Percentiles rank a stretch among this genome's conserved stretches.
phyloP scores from a whole-genome alignment of 768 basidiomycete species.

The Dentipellis fragilis region DNA sequence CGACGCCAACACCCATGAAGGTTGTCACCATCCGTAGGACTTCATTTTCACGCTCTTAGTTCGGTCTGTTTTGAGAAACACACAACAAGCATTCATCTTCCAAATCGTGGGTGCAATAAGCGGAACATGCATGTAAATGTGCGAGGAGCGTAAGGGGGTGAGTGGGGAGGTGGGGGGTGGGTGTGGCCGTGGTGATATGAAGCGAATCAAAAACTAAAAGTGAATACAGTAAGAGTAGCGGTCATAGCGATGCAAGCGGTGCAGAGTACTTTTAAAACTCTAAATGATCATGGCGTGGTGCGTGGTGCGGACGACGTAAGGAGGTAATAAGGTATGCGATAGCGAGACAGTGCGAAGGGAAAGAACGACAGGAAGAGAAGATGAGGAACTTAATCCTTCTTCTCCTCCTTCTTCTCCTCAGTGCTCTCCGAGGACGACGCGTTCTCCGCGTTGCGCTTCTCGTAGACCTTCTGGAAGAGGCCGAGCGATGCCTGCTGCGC shows the following conservation, averaged over 20 bases:
- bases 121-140: neutral
- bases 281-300: conserved; percentile 7
- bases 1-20: no score
- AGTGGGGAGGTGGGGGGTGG: neutral
- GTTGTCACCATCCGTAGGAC: no score
- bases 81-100: neutral
- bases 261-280: conserved; percentile 6
- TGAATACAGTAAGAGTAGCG: neutral
- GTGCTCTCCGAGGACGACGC: conserved; percentile 30
- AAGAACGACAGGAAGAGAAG: neutral
- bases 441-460: conserved; percentile 71
- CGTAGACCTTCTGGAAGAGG: conserved; percentile 96
- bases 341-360: neutral
- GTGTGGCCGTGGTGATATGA: neutral
- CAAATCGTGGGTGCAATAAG: neutral
- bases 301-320: conserved; percentile 1
- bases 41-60: no score
- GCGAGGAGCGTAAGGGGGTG: neutral
- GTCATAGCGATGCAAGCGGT: neutral
- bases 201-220: neutral
- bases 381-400: conserved; percentile 61
- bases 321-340: neutral
- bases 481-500: conserved; percentile 92
- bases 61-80: no score
- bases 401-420: conserved; percentile 43